Conservation (phyloP, 83 land plant species). For the Picea mariana region DNA sequence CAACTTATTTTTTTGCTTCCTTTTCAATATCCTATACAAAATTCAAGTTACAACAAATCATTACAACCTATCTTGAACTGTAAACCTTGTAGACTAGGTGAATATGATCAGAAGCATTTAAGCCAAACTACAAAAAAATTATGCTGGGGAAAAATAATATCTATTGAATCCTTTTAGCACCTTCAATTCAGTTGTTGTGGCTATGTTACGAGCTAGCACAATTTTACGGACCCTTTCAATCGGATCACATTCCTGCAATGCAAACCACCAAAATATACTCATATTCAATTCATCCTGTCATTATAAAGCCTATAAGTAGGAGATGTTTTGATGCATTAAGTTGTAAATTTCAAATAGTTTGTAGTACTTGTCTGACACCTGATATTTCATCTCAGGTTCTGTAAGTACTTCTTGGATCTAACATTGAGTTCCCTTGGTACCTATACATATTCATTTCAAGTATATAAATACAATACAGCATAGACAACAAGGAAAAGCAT, state of each 20-base stretch:
- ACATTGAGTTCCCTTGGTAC: slow-evolving; percentile 99
- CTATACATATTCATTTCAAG: slow-evolving; percentile 99
- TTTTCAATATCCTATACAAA: slow-evolving; percentile 79
- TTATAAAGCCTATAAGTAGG: background rate
- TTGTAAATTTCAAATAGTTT: too few relatives aligned
- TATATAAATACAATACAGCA: slow-evolving; percentile 42
- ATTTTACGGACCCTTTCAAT: slow-evolving; percentile 93
- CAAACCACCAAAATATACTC: background rate
- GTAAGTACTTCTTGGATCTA: slow-evolving; percentile 96
- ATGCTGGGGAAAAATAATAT: background rate
- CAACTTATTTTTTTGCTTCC: slow-evolving; percentile 42
- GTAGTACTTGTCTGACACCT: slow-evolving; percentile 48
- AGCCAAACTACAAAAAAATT: background rate
- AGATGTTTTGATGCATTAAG: slow-evolving; percentile 13
- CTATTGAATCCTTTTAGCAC: slow-evolving; percentile 7
- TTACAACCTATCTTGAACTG: background rate
- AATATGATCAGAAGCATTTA: background rate
- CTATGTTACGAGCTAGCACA: slow-evolving; percentile 70
- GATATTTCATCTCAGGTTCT: slow-evolving; percentile 93
- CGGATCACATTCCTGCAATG: slow-evolving; percentile 88
- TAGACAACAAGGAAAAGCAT: slow-evolving; percentile 1
- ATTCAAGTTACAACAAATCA: background rate
- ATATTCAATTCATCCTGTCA: background rate
- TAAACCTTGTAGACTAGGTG: background rate
- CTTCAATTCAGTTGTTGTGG: slow-evolving; percentile 86